Base-by-base conservation (phyloP, 2,329 filamentous ascomycete genomes). In the Talaromyces sp. region DNA sequence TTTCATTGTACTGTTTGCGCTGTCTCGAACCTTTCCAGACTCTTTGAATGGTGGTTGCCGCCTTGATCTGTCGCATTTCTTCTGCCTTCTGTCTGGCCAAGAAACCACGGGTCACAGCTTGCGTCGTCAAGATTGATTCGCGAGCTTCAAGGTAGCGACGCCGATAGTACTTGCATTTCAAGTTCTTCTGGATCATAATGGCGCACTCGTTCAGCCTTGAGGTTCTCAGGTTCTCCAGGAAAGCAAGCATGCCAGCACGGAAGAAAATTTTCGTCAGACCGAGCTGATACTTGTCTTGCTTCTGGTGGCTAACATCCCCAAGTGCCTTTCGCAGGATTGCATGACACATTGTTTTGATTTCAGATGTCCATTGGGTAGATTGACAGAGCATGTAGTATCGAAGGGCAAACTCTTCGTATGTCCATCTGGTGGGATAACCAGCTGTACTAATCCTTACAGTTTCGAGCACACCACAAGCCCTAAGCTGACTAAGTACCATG, bases 251-350 rank as follows among this genome's bases (percentile, higher is more conserved):
- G 75, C 94, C 94, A 59, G 94, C 94, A 62, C 94, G 89, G 86
- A 99, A 99, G 80, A 99, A 99, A 72, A 99, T 97, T 80, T 99
- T 99, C 57, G 93, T 97, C 66, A 97, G 81, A 78, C 94, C 94
- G 65, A 99, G 85, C 78, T 99, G 94, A 73, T 97, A 99, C 77
- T 96, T 99, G 79, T 97, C 94, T 58, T 88, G 78, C 54, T 88
- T 88, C 67, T 88, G 85, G 62, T 85, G 86, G 50, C 83, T 90
- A 66, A 86, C 87, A 63, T 89, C 87, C 60, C 91, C 93, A 31
- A 99, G 82, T 1, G 92, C 94, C 76, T 92, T 94, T 62, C 85
- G 88, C 65, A 99, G 78, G 69, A 99, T 99, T 21, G 89, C 89
- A 74, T 96, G 91, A 52, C 92, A 94, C 90, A 99, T 96, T 61